phyloP scores from a whole-genome alignment of 495 filamentous ascomycete genomes.

The Cercophora sp. region DNA sequence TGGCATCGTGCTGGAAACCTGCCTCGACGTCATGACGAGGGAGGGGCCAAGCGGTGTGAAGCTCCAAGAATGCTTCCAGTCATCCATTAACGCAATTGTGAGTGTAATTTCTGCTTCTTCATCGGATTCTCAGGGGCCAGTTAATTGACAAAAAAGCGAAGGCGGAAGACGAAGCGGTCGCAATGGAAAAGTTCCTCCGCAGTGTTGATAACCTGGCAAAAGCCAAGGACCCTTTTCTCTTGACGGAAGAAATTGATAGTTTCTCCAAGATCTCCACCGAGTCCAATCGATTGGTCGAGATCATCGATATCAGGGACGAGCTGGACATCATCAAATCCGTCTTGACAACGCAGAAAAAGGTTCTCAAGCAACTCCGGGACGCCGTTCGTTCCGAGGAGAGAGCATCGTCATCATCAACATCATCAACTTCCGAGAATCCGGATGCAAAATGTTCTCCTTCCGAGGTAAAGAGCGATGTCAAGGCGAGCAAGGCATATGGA shows the following conservation, averaged over 20 bases:
- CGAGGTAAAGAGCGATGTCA: neutral
- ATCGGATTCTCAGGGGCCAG: neutral
- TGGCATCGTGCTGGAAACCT: conserved; percentile 9
- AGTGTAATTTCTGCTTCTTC: neutral
- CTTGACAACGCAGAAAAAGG: conserved; percentile 3
- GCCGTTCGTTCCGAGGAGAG: neutral
- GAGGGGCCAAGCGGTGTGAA: conserved; percentile 10
- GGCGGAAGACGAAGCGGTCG: conserved; percentile 10
- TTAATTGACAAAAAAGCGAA: neutral
- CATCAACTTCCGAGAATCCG: neutral
- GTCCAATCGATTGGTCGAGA: conserved; percentile 3
- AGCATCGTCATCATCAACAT: too few relatives aligned
- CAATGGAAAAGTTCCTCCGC: conserved; percentile 7
- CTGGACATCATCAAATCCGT: conserved; percentile 4
- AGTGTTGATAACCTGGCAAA: neutral
- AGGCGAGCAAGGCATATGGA: neutral
- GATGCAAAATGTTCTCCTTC: neutral
- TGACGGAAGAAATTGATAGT: conserved; percentile 12
- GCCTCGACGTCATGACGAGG: conserved; percentile 13
- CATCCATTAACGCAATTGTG: conserved; percentile 13
- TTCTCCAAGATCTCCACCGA: conserved; percentile 8
- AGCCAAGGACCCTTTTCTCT: conserved; percentile 2
- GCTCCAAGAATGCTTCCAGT: conserved; percentile 15
- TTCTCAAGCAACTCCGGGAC: neutral
- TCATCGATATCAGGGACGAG: conserved; percentile 8